Conservation (phyloP, 2,329 filamentous ascomycete species). For the Aspergillus ochraceus region DNA sequence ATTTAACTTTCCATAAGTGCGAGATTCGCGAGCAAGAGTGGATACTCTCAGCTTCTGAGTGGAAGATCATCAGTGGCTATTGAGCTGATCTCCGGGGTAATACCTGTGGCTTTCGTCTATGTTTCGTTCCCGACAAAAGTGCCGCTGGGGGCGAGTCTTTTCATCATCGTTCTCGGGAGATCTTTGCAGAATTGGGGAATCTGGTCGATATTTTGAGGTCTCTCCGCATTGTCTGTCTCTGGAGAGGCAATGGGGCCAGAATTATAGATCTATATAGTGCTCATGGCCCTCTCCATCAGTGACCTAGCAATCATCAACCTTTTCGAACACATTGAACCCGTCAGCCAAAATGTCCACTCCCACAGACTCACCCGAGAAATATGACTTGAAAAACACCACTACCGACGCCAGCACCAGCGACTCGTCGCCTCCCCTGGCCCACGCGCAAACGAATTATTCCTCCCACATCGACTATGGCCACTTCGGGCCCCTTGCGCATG, state of each 20-base stretch:
- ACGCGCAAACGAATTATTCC: not conserved
- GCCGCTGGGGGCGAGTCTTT: not conserved
- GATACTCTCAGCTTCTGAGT: not conserved
- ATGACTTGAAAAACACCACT: not conserved
- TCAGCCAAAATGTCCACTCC: not conserved
- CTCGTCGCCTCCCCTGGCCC: not conserved
- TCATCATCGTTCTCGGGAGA: not conserved
- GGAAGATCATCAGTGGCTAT: not conserved
- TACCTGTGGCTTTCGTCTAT: not conserved
- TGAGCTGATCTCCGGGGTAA: not conserved
- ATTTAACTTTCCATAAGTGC: not conserved
- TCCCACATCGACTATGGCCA: not conserved
- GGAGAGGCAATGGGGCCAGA: not conserved
- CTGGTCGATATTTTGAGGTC: not conserved
- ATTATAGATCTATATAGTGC: not conserved
- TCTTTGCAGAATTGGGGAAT: not conserved
- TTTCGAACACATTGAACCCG: not conserved
- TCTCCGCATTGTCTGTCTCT: not conserved
- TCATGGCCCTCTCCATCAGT: not conserved
- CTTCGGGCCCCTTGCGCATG: slow-evolving; percentile 50
- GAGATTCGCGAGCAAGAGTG: not conserved
- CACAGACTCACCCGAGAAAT: not conserved
- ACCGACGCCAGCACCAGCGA: not conserved
- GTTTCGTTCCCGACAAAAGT: not conserved
- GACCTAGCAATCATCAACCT: not conserved